Base-by-base conservation (phyloP, 2,329 filamentous ascomycete genomes). In the Diplocarpon mali region DNA sequence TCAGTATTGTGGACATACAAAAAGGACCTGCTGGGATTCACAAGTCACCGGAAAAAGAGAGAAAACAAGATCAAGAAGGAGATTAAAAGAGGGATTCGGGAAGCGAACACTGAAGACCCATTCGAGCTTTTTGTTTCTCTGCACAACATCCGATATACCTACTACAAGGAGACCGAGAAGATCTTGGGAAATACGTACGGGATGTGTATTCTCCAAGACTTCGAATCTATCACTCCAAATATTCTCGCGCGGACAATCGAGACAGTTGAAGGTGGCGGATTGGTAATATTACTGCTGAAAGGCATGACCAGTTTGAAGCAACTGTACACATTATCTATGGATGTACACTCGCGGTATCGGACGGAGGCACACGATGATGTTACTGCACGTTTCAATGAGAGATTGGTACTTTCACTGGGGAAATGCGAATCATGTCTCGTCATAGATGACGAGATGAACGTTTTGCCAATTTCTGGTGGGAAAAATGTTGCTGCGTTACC, bases 111-210 rank as follows among this genome's bases (percentile, higher is more conserved):
- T 44, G 87, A 94, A 62, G 92, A 98, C 62, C 85, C 92, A 0
- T 98, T 98, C 69, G 92, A 98, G 68, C 77, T 96, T 44, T 98
- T 96, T 67, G 83, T 96, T 57, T 92, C 88, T 47, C 80, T 95
- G 46, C 85, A 96, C 69, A 88, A 95, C 65, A 95, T 98, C 63
- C 85, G 92, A 65, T 98, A 98, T 75, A 87, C 92, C 46, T 98
- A 95, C 73, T 98, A 98, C 72, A 98, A 98, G 68, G 92, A 98
- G 69, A 96, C 92, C 24, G 92, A 98, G 60, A 96, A 95, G 72
- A 95, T 98, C 61, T 68, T 96, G 45, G 92, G 92, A 63, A 94
- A 96, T 65, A 98, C 92, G 35, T 98, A 92, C 62, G 90, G 90
- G 62, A 95, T 95, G 86, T 95, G 88, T 64, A 94, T 98, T 53